Evolutionary conservation across 805 yeast species (phyloP).

Genomic region (Peterozyma toletana): DNA sequence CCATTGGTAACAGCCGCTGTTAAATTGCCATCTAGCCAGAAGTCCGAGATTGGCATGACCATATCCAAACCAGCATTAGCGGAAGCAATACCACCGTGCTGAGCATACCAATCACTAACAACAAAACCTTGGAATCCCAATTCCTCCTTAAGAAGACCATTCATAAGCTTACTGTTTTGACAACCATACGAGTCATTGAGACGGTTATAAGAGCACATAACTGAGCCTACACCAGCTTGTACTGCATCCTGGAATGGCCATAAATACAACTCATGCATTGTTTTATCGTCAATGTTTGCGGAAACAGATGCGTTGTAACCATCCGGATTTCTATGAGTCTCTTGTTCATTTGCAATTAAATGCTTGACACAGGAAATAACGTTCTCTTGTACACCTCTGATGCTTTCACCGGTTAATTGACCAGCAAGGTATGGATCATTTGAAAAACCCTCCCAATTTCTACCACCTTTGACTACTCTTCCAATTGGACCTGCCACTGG

Average conservation of each 20-base stretch:
- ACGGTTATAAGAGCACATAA: conserved; percentile 56
- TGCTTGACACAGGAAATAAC: conserved; percentile 53
- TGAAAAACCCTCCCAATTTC: conserved; percentile 61
- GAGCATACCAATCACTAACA: conserved; percentile 65
- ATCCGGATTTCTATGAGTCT: conserved; percentile 48
- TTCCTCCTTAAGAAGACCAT: conserved; percentile 50
- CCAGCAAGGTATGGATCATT: conserved; percentile 59
- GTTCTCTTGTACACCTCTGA: conserved; percentile 53
- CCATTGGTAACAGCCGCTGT: conserved; percentile 49
- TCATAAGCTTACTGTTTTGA: conserved; percentile 49
- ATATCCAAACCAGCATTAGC: conserved; percentile 57
- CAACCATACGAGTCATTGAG: conserved; percentile 53
- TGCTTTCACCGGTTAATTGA: conserved; percentile 40
- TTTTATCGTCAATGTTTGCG: conserved; percentile 49
- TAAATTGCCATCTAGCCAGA: conserved; percentile 44
- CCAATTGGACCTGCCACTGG: conserved; percentile 60
- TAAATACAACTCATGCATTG: conserved; percentile 53
- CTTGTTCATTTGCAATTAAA: conserved; percentile 57
- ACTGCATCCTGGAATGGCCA: conserved; percentile 67
- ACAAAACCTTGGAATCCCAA: conserved; percentile 63
- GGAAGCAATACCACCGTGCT: conserved; percentile 47
- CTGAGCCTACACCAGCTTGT: conserved; percentile 50
- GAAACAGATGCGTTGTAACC: conserved; percentile 39
- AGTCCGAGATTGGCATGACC: conserved; percentile 57
- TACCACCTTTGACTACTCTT: conserved; percentile 53